These are phyloP conservation scores for Areca catechu DNA, from an alignment of 176 grass and related monocot genomes.

Conservation along the genomic window DNA sequence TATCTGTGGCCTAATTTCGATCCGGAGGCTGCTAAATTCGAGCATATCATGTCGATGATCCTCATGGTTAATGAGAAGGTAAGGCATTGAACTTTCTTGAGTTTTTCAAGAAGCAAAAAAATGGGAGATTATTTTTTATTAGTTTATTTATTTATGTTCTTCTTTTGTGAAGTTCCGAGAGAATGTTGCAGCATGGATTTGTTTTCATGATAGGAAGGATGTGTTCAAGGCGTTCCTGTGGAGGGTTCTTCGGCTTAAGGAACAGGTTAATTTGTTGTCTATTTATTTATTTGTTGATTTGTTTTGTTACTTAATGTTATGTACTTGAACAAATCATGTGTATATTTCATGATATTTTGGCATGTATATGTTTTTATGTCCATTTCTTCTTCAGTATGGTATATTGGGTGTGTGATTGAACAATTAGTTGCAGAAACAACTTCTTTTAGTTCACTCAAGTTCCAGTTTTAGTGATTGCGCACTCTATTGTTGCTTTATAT, in stretches of 20 bases:
- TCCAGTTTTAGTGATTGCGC: not conserved
- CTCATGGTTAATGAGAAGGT: constrained; percentile 99
- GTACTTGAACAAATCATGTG: too few relatives aligned
- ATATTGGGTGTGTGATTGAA: too few relatives aligned
- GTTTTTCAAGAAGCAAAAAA: too few relatives aligned
- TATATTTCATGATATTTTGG: too few relatives aligned
- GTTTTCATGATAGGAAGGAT: constrained; percentile 74
- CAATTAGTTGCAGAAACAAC: too few relatives aligned
- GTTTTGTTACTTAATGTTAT: not conserved
- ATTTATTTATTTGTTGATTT: not conserved
- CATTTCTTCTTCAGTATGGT: too few relatives aligned
- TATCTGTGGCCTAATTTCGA: constrained; percentile 98
- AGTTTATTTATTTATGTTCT: not conserved
- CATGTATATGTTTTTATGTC: too few relatives aligned
- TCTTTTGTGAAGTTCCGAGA: constrained; percentile 56
- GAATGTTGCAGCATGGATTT: constrained; percentile 85
- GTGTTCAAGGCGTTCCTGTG: constrained; percentile 65
- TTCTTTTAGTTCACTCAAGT: too few relatives aligned
- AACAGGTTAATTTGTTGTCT: constrained; percentile 37
- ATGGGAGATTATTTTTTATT: too few relatives aligned
- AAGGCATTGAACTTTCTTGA: too few relatives aligned
- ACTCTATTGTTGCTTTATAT: not conserved
- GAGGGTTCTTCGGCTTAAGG: constrained; percentile 73
- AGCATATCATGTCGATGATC: constrained; percentile 94
- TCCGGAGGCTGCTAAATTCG: constrained; percentile 44